phyloP scores from a whole-genome alignment of 805 yeast genomes.

The Alloascoidea hylecoeti region DNA sequence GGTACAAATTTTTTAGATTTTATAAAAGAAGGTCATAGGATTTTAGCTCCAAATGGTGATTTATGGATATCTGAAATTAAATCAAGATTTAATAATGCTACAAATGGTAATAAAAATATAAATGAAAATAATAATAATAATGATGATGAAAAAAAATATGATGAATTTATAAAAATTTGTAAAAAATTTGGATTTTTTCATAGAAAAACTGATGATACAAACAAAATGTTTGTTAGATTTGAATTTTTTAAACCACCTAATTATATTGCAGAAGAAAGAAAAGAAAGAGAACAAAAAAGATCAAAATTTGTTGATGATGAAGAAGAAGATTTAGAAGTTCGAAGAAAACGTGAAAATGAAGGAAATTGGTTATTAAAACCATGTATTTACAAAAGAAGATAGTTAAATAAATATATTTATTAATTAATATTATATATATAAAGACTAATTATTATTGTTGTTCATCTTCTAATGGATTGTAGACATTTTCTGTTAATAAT shows the following conservation, averaged over 20 bases:
- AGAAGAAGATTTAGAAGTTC: conserved; percentile 42
- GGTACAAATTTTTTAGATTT: conserved; percentile 94
- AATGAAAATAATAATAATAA: conserved; percentile 9
- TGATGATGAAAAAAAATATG: conserved; percentile 28
- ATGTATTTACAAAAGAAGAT: conserved; percentile 87
- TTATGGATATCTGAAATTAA: conserved; percentile 97
- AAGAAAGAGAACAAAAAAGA: conserved; percentile 14
- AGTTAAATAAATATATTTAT: conserved; percentile 5
- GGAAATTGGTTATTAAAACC: conserved; percentile 91
- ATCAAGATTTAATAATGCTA: conserved; percentile 66
- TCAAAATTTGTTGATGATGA: conserved; percentile 52
- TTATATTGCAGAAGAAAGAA: conserved; percentile 50
- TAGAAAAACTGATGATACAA: conserved; percentile 70
- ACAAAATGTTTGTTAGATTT: conserved; percentile 90
- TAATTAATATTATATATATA: background rate
- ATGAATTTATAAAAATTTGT: conserved; percentile 64
- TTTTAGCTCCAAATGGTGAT: conserved; percentile 84
- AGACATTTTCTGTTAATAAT: conserved; percentile 69
- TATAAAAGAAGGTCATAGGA: conserved; percentile 76
- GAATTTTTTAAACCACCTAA: conserved; percentile 83
- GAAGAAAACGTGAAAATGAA: conserved; percentile 44
- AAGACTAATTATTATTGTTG: conserved; percentile 16
- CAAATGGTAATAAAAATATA: conserved; percentile 29
- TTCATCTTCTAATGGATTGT: conserved; percentile 71
- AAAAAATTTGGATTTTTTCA: conserved; percentile 78